Conservation (phyloP, 768 basidiomycete species). For the Termitomyces sp. region DNA sequence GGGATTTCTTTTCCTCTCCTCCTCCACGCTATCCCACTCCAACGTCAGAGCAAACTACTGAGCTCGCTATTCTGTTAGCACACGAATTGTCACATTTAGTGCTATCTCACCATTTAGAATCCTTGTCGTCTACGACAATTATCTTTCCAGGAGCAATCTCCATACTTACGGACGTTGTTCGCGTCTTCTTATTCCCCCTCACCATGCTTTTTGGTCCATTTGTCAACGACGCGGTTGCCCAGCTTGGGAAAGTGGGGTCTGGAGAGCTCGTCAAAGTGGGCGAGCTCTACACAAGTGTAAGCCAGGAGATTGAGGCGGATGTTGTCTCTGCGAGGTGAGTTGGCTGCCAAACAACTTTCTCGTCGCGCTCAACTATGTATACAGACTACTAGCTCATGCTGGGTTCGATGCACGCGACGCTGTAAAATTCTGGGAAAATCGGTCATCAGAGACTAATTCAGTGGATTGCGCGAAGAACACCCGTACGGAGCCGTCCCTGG, state of each 20-base stretch:
- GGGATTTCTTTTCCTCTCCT: conserved; percentile 37
- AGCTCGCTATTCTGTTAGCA: conserved; percentile 86
- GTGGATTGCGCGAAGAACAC: conserved; percentile 43
- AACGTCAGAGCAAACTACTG: conserved; percentile 79
- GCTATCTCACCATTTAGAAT: conserved; percentile 88
- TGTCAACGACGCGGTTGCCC: conserved; percentile 89
- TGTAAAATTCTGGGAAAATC: conserved; percentile 78
- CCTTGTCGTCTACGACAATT: conserved; percentile 81
- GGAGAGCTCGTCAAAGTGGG: conserved; percentile 71
- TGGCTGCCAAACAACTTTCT: not conserved
- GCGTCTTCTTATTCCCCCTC: conserved; percentile 81
- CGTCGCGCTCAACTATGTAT: not conserved
- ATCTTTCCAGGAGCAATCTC: conserved; percentile 80
- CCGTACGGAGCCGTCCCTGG: conserved; percentile 6
- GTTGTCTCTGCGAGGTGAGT: conserved; percentile 77
- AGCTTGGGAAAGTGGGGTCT: conserved; percentile 73
- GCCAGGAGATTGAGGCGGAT: conserved; percentile 93
- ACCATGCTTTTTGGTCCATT: conserved; percentile 95
- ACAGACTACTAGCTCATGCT: conserved; percentile 86
- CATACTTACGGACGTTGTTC: conserved; percentile 70
- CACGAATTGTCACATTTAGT: conserved; percentile 94
- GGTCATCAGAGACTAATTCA: conserved; percentile 35
- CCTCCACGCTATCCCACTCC: conserved; percentile 49
- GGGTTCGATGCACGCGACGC: conserved; percentile 87
- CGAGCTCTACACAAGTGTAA: conserved; percentile 74